Percentiles rank a stretch among this genome's conserved stretches.
phyloP scores from a whole-genome alignment of 345 rosid genomes.

The Syzygium aromaticum region DNA sequence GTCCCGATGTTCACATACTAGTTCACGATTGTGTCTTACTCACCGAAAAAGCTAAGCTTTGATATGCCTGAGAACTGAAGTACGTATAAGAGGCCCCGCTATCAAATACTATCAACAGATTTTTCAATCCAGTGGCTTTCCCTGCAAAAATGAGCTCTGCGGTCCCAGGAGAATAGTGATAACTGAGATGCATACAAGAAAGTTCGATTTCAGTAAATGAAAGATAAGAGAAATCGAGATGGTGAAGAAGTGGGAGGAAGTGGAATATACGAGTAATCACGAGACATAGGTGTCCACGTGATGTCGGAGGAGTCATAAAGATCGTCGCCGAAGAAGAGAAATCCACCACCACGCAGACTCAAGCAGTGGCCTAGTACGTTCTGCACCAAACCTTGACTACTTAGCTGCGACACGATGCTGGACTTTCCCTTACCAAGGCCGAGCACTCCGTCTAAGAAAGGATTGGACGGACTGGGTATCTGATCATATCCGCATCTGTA shows the following conservation, averaged over 20 bases:
- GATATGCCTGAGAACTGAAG: slow-evolving; percentile 52
- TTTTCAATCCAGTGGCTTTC: slow-evolving; percentile 47
- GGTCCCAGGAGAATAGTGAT: slow-evolving; percentile 70
- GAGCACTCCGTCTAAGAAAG: slow-evolving; percentile 81
- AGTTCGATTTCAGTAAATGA: not conserved
- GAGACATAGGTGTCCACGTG: slow-evolving; percentile 75
- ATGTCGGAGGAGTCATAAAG: slow-evolving; percentile 55
- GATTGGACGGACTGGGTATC: slow-evolving; percentile 36
- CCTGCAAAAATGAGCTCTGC: slow-evolving; percentile 63
- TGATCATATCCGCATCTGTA: slow-evolving; percentile 88
- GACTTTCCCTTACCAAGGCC: slow-evolving; percentile 92
- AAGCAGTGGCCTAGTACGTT: slow-evolving; percentile 88
- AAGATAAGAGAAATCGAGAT: not conserved
- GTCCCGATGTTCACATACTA: not conserved
- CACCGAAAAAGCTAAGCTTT: slow-evolving; percentile 40
- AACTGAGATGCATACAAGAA: slow-evolving; percentile 22
- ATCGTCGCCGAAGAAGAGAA: slow-evolving; percentile 76
- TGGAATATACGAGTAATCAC: slow-evolving; percentile 32
- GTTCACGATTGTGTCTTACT: slow-evolving; percentile 5
- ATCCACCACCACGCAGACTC: slow-evolving; percentile 74
- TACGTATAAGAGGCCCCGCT: slow-evolving; percentile 93
- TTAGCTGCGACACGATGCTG: slow-evolving; percentile 75
- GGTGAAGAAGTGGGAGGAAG: not conserved
- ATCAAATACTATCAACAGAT: slow-evolving; percentile 49
- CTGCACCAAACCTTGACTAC: slow-evolving; percentile 45